Percentiles rank a stretch among this genome's conserved stretches.
phyloP scores from a whole-genome alignment of 2,329 filamentous ascomycete genomes.

The Xylogone sp. region DNA sequence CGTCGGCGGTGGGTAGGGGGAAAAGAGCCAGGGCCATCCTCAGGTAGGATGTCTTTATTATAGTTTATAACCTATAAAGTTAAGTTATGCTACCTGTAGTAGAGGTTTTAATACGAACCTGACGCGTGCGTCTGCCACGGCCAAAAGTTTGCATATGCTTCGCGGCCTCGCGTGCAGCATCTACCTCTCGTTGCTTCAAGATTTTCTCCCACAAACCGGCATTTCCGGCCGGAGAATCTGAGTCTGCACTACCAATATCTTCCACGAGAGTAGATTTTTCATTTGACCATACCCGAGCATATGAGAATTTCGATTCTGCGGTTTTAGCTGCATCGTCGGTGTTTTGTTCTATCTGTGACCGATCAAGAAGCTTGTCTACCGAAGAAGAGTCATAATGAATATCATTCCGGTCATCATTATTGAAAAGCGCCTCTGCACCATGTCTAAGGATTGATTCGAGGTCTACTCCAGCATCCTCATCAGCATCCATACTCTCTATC shows the following conservation, averaged over 20 bases:
- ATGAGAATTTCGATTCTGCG: conserved; percentile 79
- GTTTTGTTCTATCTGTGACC: conserved; percentile 69
- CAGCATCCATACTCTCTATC: conserved; percentile 84
- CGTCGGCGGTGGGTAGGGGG: background rate
- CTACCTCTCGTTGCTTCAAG: conserved; percentile 74
- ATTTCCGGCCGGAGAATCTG: conserved; percentile 53
- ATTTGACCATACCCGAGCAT: conserved; percentile 90
- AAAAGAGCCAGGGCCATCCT: conserved; percentile 6
- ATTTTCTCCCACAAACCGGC: conserved; percentile 87
- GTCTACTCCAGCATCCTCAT: conserved; percentile 76
- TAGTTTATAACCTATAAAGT: conserved; percentile 6
- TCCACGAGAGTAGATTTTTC: conserved; percentile 67
- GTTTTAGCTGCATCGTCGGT: conserved; percentile 50
- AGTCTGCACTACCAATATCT: conserved; percentile 48
- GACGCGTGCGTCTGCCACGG: conserved; percentile 64
- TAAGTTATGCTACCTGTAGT: background rate
- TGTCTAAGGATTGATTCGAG: conserved; percentile 84
- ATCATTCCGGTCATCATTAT: conserved; percentile 66
- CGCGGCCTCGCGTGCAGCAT: conserved; percentile 69
- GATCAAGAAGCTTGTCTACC: conserved; percentile 88
- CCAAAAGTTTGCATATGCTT: conserved; percentile 72
- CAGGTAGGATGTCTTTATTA: conserved; percentile 7
- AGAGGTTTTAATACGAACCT: conserved; percentile 16
- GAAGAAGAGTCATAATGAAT: conserved; percentile 79
- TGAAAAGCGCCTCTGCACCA: conserved; percentile 83